Evolutionary conservation across 2,329 filamentous ascomycete genomes (phyloP), one percentile per base, ranked within the genome.

Genomic region (Calonectria henricotiae): DNA sequence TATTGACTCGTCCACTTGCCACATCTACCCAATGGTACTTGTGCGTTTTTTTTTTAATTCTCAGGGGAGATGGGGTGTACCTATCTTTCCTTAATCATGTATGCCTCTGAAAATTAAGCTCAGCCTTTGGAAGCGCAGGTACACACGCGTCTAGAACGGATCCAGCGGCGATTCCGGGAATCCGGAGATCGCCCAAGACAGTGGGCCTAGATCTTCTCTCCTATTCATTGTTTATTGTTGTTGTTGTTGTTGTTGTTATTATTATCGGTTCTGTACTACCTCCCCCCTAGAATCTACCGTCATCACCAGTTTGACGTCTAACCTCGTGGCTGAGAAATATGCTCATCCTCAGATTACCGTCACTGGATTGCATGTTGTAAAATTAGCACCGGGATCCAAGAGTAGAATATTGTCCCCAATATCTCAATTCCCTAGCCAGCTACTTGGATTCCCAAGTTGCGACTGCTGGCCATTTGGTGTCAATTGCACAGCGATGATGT

Each of bases 401-500:
- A 46, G 43, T 3, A 46, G 20, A 23, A 9, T 46, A 12, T 3
- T 39, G 6, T 4, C 32, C 3, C n/a, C 7, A 7, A 37, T 23
- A 39, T 39, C 12, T 35, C 5, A 35, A 32, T 23, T 20, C 35
- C n/a, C 32, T 37, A 32, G 30, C 23, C 20, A n/a, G n/a, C 13
- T 35, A 9, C 51, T 23, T 13, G n/a, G 12, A 39, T 25, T 15
- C 20, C 20, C 20, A 58, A 39, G 3, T 17, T 17, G 35, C 32
- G 17, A 8, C 60, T 12, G 30, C 25, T 47, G 39, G 12, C 3
- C 25, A 15, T 12, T 27, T 27, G 15, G 3, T 27, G 12, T 39
- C n/a, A 11, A 15, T 43, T 43, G 4, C n/a, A 30, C 35, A 20
- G 35, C 5, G 62, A 41, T 51, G 62, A 44, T 44, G 62, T 55